Evolutionary conservation across 2,329 filamentous ascomycete genomes (phyloP), one percentile per base, ranked within the genome.

Genomic region (Pseudonectria buxi): DNA sequence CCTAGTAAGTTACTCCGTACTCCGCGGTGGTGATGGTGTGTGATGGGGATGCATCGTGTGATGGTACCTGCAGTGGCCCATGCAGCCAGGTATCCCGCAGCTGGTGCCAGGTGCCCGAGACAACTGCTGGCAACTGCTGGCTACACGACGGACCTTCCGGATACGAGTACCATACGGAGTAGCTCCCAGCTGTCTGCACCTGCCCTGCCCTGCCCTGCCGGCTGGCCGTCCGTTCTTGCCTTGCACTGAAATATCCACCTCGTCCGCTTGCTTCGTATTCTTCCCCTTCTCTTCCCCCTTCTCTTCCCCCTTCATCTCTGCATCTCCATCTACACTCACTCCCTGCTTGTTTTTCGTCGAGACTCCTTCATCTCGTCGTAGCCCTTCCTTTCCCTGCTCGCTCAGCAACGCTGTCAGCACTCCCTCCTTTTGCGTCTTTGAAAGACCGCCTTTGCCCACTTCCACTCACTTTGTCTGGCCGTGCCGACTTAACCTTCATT

Each of bases 401-500:
- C 49, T 38, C 46, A 54, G 46, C 50, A 46, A 53, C 52, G 50
- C 58, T 54, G 45, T 52, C 41, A 46, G 50, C 63, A 61, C 58
- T 64, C 56, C 57, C 50, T 57, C 41, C 57, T 44, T 61, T 61
- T 39, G 65, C 61, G 64, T 72, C 69, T 72, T 73, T 71, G 69
- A 73, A 50, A 73, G 69, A 71, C 61, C 43, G 61, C 62, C 49
- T 35, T 35, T 9, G 18, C 18, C 18, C 18, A 22, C 18, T 22
- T 22, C n/a, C n/a, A 22, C 18, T 22, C 9, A 22, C 18, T 32
- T 39, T 40, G 49, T 46, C 55, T 57, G 57, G 59, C 60, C 50
- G 59, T 54, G 61, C 58, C 61, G 55, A 47, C 43, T 43, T 15
- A 44, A 22, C 18, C 18, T 22, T 22, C 18, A 22, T 9, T 22